phyloP scores from a whole-genome alignment of 441 rosid species.

The Flueggea neowawraea region DNA sequence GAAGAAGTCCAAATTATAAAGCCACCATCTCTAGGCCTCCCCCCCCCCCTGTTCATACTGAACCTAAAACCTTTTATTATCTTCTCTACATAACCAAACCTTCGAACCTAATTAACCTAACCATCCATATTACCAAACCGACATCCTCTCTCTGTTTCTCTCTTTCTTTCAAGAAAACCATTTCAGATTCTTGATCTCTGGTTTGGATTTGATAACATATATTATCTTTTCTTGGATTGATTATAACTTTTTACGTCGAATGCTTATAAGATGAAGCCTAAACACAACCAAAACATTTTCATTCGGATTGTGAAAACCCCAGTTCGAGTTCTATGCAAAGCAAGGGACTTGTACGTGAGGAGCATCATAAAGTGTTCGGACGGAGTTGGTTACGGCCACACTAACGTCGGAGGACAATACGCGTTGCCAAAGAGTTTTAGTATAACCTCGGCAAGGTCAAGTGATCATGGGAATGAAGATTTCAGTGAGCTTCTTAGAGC shows the following conservation, averaged over 20 bases:
- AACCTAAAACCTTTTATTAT: too few species aligned
- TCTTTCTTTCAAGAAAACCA: too few species aligned
- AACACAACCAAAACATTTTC: constrained; percentile 41
- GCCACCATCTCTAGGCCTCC: too few species aligned
- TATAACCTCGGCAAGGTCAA: constrained; percentile 31
- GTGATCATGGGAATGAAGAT: constrained; percentile 37
- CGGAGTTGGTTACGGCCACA: constrained; percentile 20
- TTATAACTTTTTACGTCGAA: background rate
- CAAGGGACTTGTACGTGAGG: constrained; percentile 69
- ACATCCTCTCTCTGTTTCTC: too few species aligned
- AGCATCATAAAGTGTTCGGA: constrained; percentile 57
- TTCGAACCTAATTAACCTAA: too few species aligned
- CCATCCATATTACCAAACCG: too few species aligned
- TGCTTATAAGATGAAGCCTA: constrained; percentile 29
- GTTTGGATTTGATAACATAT: background rate
- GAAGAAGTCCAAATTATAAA: constrained; percentile 6
- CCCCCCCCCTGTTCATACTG: background rate
- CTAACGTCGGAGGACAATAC: constrained; percentile 13
- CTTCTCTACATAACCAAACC: too few species aligned
- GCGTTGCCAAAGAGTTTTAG: constrained; percentile 65
- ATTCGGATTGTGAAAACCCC: constrained; percentile 49
- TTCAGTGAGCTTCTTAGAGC: constrained; percentile 67
- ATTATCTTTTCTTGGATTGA: too few species aligned
- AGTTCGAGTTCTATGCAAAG: constrained; percentile 46
- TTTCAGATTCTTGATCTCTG: too few species aligned